Conservation (phyloP, 345 rosid species). For the Moringa oleifera region DNA sequence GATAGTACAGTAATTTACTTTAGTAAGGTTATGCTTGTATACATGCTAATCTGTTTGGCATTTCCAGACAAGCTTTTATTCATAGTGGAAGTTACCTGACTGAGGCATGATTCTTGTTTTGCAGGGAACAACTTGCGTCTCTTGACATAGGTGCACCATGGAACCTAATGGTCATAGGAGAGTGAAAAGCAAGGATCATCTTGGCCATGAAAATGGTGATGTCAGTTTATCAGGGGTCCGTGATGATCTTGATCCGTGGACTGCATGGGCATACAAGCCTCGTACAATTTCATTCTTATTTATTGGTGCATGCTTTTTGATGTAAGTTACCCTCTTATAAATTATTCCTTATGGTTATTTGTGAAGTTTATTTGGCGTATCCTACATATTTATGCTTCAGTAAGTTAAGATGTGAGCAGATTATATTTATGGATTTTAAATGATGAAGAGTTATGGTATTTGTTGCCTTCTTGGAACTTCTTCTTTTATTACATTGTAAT, state of each 20-base stretch:
- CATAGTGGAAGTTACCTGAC: background rate
- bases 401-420: background rate
- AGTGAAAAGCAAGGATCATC: conserved; percentile 44
- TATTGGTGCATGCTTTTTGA: conserved; percentile 88
- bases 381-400: background rate
- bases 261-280: conserved; percentile 99
- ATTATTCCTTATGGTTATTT: background rate
- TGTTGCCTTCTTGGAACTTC: too few species aligned
- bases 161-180: conserved; percentile 60
- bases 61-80: background rate
- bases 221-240: conserved; percentile 20
- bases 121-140: conserved; percentile 1
- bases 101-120: background rate
- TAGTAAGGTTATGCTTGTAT: background rate
- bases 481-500: background rate
- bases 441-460: too few species aligned
- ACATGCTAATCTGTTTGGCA: background rate
- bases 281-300: conserved; percentile 84
- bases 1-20: conserved; percentile 4
- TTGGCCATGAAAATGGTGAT: conserved; percentile 51
- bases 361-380: background rate
- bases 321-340: conserved; percentile 45
- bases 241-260: conserved; percentile 94
- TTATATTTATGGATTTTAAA: too few species aligned
- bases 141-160: conserved; percentile 27